These are phyloP conservation scores for Rhizopogon vinicolor DNA, from an alignment of 768 basidiomycete species.

Conservation along the genomic window DNA sequence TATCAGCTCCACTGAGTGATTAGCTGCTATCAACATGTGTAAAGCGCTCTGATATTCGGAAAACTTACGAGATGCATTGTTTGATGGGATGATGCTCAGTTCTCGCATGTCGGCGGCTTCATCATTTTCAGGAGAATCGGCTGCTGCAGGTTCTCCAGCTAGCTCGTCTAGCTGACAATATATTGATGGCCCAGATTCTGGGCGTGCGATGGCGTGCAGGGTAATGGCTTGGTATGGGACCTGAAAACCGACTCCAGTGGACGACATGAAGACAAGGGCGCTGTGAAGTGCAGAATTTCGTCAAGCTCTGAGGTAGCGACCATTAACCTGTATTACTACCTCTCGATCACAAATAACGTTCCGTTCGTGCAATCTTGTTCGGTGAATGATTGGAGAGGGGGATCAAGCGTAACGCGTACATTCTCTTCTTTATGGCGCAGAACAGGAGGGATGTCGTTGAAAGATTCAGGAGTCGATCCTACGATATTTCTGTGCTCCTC, in stretches of 20 bases:
- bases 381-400: constrained; percentile 58
- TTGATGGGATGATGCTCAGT: constrained; percentile 67
- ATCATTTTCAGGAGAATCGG: constrained; percentile 29
- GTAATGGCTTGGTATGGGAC: constrained; percentile 89
- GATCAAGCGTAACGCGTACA: constrained; percentile 67
- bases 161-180: constrained; percentile 93
- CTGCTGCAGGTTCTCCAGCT: constrained; percentile 28
- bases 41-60: background rate
- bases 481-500: constrained; percentile 22
- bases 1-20: constrained; percentile 65
- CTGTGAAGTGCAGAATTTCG: constrained; percentile 31
- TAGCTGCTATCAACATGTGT: constrained; percentile 1
- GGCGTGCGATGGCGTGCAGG: constrained; percentile 86
- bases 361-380: constrained; percentile 51
- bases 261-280: constrained; percentile 72
- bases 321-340: constrained; percentile 37
- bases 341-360: constrained; percentile 81
- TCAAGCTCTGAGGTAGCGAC: constrained; percentile 3
- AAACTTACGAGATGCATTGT: constrained; percentile 54
- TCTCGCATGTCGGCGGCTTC: constrained; percentile 67
- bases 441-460: constrained; percentile 80
- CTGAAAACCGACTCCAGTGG: constrained; percentile 69
- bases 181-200: constrained; percentile 60
- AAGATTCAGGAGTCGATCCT: constrained; percentile 80
- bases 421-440: constrained; percentile 69